Evolutionary conservation across 257 asterid genomes (phyloP), one percentile per base, ranked within the genome.

Genomic region (Echium plantagineum): DNA sequence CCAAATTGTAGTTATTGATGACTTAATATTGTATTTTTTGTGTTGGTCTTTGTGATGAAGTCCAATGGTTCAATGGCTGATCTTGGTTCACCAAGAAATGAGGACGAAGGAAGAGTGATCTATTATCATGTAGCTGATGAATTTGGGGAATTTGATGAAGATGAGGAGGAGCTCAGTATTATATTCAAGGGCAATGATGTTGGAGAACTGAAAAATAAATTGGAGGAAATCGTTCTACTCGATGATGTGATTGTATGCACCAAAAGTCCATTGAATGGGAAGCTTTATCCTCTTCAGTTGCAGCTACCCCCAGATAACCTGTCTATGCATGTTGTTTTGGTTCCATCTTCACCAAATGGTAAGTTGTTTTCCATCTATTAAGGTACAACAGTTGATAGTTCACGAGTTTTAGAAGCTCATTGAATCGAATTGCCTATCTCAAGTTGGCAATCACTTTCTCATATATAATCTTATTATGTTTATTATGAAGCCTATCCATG

Each of bases 281-380:
- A 88, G 63, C 90, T 91, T 60, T 89, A 80, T 63, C 97, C 98
- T 60, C 98, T 93, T 21, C 94, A 84, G 35, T 80, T 93, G 66
- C 90, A 84, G 75, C 96, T 93, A 66, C 98, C 98, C 51, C 98
- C 98, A 24, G 86, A 89, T 64, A 85, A 86, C 15, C 63, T 86
- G 9, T 70, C 76, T 61, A 84, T 93, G 94, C 81, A 82, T 30
- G 80, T 93, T 51, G 61, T 89, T 42, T 73, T 93, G 12, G 71
- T 84, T 61, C 96, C 89, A 16, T 72, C 94, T 13, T 74, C 93
- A 30, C 71, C 93, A 12, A 75, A 70, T 69, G 95, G 96, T 85
- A 31, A 69, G 54, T 6, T 55, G 17, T 10, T 42, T 10, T 42
- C 17, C 49, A 10, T 28, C 32, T 6, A 28, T 28, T 4, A 6